Base-by-base conservation (phyloP, 2,329 filamentous ascomycete genomes). In the Arthrobotrys megalospora region DNA sequence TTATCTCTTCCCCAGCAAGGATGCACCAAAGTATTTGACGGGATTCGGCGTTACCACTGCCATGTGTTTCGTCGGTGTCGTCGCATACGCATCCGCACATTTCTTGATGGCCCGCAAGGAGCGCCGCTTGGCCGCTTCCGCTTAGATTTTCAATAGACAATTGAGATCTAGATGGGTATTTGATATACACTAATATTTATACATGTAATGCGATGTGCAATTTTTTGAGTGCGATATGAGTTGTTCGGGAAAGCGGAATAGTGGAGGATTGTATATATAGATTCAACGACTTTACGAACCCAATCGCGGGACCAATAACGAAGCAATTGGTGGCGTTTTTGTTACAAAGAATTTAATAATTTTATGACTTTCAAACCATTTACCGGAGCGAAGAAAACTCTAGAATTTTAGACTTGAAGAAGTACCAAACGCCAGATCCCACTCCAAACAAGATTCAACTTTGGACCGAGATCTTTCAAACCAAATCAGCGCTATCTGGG, bases 1-100 rank as follows among this genome's bases (percentile, higher is more conserved):
- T 81, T 86, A 88, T 79, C 80, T 89, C 1, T 89, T 88, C 82
- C 88, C 88, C 0, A 81, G 82, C 0, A 80, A 83, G 0, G 87
- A 89, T 67, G 82, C 83, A 19, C 87, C 88, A 0, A 87, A 88
- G 80, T 87, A 87, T 77, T 80, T 86, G 1, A 85, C 84, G 82
- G 86, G 83, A 62, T 88, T 85, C 81, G 81, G 83, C 12, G 83
- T 84, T 3, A 84, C 84, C 24, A 82, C 82, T 2, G 84, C 82
- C 0, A 82, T 85, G 81, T 81, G 83, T 47, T 82, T 76, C 16
- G 64, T 83, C 2, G 83, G 83, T 16, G 80, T 84, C 3, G 52
- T 81, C 11, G 80, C 82, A 14, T 84, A 83, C 64, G 14, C 76
- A 0, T 63, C 75, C 1, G 64, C 83, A 69, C 82, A 84, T 55